These are phyloP conservation scores for Aspergillus sp. DNA, from an alignment of 2,329 filamentous ascomycete species.

Conservation along the genomic window DNA sequence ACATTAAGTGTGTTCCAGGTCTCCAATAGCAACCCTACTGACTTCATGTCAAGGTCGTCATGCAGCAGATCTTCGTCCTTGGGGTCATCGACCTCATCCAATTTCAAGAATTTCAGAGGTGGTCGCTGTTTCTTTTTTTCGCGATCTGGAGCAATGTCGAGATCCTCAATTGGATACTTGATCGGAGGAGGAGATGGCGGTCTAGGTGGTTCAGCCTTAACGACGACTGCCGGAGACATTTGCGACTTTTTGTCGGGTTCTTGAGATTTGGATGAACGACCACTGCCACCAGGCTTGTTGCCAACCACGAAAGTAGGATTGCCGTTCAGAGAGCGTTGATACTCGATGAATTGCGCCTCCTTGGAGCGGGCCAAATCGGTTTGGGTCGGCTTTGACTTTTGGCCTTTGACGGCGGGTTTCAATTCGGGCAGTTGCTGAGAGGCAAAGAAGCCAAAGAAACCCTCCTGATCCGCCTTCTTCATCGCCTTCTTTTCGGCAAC, in stretches of 20 bases:
- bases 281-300: conserved; percentile 28
- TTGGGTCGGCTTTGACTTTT: conserved; percentile 56
- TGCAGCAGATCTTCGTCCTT: conserved; percentile 47
- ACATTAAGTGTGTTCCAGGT: conserved; percentile 97
- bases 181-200: conserved; percentile 71
- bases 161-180: conserved; percentile 94
- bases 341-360: conserved; percentile 49
- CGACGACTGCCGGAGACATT: conserved; percentile 36
- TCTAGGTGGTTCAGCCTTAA: conserved; percentile 50
- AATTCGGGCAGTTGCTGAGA: conserved; percentile 65
- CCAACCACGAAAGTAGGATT: conserved; percentile 42
- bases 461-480: conserved; percentile 54
- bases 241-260: conserved; percentile 35
- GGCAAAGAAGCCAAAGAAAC: conserved; percentile 52
- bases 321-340: conserved; percentile 45
- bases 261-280: conserved; percentile 29
- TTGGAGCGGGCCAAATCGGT: conserved; percentile 48
- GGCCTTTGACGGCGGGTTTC: conserved; percentile 69
- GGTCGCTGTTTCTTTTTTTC: conserved; percentile 68
- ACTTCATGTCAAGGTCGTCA: conserved; percentile 69
- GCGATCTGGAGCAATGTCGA: conserved; percentile 70
- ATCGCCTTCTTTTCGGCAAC: conserved; percentile 73
- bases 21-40: conserved; percentile 81
- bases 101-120: conserved; percentile 72
- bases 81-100: conserved; percentile 56